Percentiles rank a stretch among this genome's conserved stretches.
Conservation (phyloP, 768 basidiomycete genomes). For the Termitomyces titanicus region DNA sequence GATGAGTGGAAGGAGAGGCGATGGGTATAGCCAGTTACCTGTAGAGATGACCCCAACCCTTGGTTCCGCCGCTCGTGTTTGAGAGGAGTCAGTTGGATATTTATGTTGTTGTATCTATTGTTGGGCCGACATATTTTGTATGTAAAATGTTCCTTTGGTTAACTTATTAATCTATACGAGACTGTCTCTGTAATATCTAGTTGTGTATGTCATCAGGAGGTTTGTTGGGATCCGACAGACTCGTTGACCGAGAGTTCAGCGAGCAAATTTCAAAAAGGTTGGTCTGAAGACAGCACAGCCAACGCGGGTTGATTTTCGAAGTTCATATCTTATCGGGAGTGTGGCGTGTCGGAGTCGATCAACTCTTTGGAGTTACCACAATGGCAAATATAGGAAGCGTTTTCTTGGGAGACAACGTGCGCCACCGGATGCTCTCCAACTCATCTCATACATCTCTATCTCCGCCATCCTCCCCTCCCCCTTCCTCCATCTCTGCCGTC, state of each 20-base stretch:
- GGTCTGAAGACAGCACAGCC: no score
- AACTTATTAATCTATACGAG: no score
- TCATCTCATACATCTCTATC: constrained; percentile 29
- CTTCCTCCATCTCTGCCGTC: constrained; percentile 31
- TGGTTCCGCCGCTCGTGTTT: constrained; percentile 6
- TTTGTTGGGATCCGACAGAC: no score
- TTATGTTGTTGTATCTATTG: neutral
- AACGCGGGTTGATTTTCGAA: no score
- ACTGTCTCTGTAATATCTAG: no score
- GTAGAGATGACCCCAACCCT: constrained; percentile 50
- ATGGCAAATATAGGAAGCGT: constrained; percentile 63
- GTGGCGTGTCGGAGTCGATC: neutral
- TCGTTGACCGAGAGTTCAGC: no score
- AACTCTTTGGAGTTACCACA: neutral
- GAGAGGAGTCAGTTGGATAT: constrained; percentile 2
- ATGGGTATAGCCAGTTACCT: constrained; percentile 69
- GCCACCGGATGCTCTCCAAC: constrained; percentile 51
- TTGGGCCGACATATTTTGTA: neutral
- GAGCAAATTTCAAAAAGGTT: no score
- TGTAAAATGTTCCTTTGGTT: neutral
- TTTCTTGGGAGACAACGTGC: constrained; percentile 75
- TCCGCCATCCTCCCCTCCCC: constrained; percentile 29
- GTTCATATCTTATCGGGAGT: neutral
- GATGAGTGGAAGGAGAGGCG: constrained; percentile 35
- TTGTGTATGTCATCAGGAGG: no score